Evolutionary conservation across 176 grass and related monocot genomes (phyloP).

Genomic region (Oryza punctata): DNA sequence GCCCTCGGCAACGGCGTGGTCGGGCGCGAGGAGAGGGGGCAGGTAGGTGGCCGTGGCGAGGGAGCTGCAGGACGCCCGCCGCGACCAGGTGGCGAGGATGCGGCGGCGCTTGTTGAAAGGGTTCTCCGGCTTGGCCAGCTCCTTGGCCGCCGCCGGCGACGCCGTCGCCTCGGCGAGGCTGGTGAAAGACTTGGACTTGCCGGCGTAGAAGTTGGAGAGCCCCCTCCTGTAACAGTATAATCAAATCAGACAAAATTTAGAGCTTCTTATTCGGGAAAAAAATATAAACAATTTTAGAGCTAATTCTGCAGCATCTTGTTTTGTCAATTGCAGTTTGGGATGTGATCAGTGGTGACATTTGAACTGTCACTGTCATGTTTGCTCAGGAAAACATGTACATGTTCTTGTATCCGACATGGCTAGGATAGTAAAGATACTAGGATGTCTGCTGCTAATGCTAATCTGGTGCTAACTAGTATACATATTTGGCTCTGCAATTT

Average conservation of each 20-base stretch:
- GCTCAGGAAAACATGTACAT: background rate
- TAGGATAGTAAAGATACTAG: background rate
- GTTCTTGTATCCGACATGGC: background rate
- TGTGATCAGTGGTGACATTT: background rate
- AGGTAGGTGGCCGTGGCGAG: slow-evolving; percentile 54
- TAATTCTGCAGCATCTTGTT: background rate
- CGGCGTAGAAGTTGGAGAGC: slow-evolving; percentile 81
- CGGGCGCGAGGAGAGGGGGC: slow-evolving; percentile 48
- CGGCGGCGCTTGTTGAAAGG: slow-evolving; percentile 90
- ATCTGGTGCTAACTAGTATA: background rate
- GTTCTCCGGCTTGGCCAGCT: slow-evolving; percentile 81
- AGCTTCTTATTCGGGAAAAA: background rate
- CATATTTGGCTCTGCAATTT: background rate
- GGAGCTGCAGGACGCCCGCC: slow-evolving; percentile 68
- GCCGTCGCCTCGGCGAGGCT: slow-evolving; percentile 62
- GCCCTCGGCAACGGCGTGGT: slow-evolving; percentile 53
- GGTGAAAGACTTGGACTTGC: slow-evolving; percentile 84
- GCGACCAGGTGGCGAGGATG: slow-evolving; percentile 56
- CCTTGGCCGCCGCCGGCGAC: slow-evolving; percentile 38
- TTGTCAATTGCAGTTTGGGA: background rate
- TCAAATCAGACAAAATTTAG: background rate
- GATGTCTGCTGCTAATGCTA: background rate
- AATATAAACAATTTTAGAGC: background rate
- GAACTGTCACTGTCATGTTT: background rate
- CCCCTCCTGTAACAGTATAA: slow-evolving; percentile 46